These are phyloP conservation scores for Austroboletus festivus DNA, from an alignment of 768 basidiomycete species.

Conservation along the genomic window DNA sequence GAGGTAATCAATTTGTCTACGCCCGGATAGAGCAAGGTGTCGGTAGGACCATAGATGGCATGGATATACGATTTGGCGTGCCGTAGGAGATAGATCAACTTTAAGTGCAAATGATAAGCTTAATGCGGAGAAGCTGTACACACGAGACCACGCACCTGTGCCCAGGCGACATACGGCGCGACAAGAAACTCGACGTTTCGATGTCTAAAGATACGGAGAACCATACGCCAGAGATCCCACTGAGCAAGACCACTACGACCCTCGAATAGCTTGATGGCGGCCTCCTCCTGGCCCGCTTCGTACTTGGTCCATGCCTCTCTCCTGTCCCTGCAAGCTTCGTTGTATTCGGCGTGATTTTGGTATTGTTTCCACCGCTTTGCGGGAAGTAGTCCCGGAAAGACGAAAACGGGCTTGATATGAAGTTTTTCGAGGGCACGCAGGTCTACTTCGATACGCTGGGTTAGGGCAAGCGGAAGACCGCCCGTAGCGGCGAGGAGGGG, in stretches of 20 bases:
- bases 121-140: neutral
- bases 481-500: slow-evolving; percentile 93
- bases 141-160: slow-evolving; percentile 66
- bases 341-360: slow-evolving; percentile 52
- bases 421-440: slow-evolving; percentile 86
- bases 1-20: slow-evolving; percentile 89
- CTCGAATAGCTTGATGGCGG: slow-evolving; percentile 82
- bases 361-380: slow-evolving; percentile 63
- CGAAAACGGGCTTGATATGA: slow-evolving; percentile 97
- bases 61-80: slow-evolving; percentile 94
- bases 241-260: slow-evolving; percentile 67
- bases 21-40: slow-evolving; percentile 83
- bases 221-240: slow-evolving; percentile 94
- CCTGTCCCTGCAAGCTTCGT: slow-evolving; percentile 71
- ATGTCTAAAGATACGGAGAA: slow-evolving; percentile 89
- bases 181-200: slow-evolving; percentile 94
- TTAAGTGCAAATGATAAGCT: neutral
- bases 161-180: slow-evolving; percentile 93
- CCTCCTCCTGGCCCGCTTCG: slow-evolving; percentile 87
- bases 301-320: slow-evolving; percentile 91
- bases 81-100: slow-evolving; percentile 94
- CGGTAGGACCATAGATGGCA: slow-evolving; percentile 87
- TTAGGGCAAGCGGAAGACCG: slow-evolving; percentile 87
- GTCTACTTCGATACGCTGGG: slow-evolving; percentile 86
- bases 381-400: slow-evolving; percentile 87